Evolutionary conservation across 495 filamentous ascomycete species (phyloP), one percentile per base, ranked within the genome.

Genomic region (Penicillium odoratum): DNA sequence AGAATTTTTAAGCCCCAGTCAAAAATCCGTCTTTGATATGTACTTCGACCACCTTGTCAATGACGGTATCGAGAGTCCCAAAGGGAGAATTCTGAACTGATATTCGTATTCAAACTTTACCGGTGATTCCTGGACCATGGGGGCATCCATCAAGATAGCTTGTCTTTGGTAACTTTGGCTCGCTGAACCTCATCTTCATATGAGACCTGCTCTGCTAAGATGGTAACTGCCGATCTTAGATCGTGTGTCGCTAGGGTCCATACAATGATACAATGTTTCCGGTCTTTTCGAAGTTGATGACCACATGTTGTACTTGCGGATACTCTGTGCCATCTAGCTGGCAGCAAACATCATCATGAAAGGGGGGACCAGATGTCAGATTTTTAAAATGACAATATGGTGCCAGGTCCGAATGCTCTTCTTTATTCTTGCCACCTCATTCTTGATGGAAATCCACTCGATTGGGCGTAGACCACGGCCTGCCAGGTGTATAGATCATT

Each of bases 361-460:
- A 0, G 82, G 81, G 10, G 82, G 83, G 83, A 68, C 84, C 80
- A 67, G 82, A 86, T 44, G 80, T 82, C 0, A 85, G 73, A 62
- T 85, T 86, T 61, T 77, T 83, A 72, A 85, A 84, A 66, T 85
- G 83, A 1, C 65, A 74, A 66, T 78, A 86, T 1, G 83, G 83
- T 0, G 81, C 83, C 5, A 85, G 73, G 59, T 85, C 84, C 57
- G 69, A 60, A 49, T 62, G 51, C 40, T 69, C 70, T 2, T 65
- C 44, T 60, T 58, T 57, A 54, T 67, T 72, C 43, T 63, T 64
- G 5, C 21, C 21, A 1, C 44, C 61, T 58, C 56, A 54, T 67
- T 72, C 43, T 63, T 64, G 5, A 76, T 79, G 36, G 63, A 70
- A 47, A 78, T 81, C 74, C 78, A 79, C 42, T 77, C 78, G 48